Conservation (phyloP, 352 stramenopile genomes). For the Phytopythium aichiense region DNA sequence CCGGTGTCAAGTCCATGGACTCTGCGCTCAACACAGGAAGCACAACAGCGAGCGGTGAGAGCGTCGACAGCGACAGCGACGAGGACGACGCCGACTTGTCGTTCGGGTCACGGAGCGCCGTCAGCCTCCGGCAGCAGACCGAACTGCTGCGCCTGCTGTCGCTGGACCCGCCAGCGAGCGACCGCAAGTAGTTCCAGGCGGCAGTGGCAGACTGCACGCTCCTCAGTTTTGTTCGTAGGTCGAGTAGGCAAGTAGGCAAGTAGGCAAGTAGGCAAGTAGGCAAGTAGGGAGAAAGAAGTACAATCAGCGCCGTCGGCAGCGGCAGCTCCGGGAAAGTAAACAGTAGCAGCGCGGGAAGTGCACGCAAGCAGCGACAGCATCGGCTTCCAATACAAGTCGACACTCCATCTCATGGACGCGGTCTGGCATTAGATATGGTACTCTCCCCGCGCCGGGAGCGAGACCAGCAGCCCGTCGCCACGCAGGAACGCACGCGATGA, state of each 20-base stretch:
- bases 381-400: too few relatives aligned
- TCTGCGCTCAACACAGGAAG: neutral
- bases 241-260: neutral
- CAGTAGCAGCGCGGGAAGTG: neutral
- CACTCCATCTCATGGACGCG: neutral
- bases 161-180: slow-evolving; percentile 12
- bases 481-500: neutral
- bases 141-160: slow-evolving; percentile 60
- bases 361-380: too few relatives aligned
- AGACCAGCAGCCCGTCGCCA: neutral
- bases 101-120: slow-evolving; percentile 5
- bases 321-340: neutral
- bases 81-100: slow-evolving; percentile 14
- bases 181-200: neutral
- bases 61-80: slow-evolving; percentile 35
- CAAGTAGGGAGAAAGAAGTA: neutral
- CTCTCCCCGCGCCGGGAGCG: neutral
- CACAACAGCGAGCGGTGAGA: slow-evolving; percentile 5
- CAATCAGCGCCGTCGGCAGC: neutral
- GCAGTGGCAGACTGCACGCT: neutral
- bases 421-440: neutral
- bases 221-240: neutral
- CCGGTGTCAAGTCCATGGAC: slow-evolving; percentile 16
- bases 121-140: slow-evolving; percentile 19
- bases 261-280: neutral